Evolutionary conservation across 169 alveolate genomes (phyloP).

Genomic region (Plasmodium chabaudi): DNA sequence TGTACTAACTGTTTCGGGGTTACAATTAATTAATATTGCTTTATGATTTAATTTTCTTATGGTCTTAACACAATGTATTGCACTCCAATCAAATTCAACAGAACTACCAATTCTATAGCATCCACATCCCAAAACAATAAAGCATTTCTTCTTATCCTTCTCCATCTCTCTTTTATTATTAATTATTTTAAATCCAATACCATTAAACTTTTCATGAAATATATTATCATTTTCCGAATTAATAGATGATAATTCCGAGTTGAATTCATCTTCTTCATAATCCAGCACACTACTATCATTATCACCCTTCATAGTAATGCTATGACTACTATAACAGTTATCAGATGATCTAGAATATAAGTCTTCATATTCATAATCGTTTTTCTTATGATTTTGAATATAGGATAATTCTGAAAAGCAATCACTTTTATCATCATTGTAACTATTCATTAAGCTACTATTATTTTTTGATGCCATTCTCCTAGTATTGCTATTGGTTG

Average conservation of each 20-base stretch:
- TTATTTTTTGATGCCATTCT: neutral
- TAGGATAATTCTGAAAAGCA: slow-evolving; percentile 35
- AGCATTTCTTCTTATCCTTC: slow-evolving; percentile 42
- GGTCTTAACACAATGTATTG: slow-evolving; percentile 88
- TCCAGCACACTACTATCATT: slow-evolving; percentile 5
- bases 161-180: slow-evolving; percentile 67
- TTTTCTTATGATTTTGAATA: slow-evolving; percentile 19
- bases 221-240: slow-evolving; percentile 44
- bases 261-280: slow-evolving; percentile 20
- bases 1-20: slow-evolving; percentile 93
- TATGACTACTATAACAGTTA: neutral
- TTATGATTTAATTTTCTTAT: slow-evolving; percentile 81
- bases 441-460: neutral
- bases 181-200: slow-evolving; percentile 49
- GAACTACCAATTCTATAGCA: slow-evolving; percentile 90
- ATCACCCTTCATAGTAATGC: neutral
- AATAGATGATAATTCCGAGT: slow-evolving; percentile 21
- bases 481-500: slow-evolving; percentile 2
- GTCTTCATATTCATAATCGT: neutral
- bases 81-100: slow-evolving; percentile 93
- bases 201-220: slow-evolving; percentile 62
- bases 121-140: slow-evolving; percentile 91
- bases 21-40: slow-evolving; percentile 89
- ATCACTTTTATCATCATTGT: slow-evolving; percentile 30
- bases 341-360: neutral